Evolutionary conservation across 2,329 filamentous ascomycete species (phyloP).

Genomic region (Venturia nashicola): DNA sequence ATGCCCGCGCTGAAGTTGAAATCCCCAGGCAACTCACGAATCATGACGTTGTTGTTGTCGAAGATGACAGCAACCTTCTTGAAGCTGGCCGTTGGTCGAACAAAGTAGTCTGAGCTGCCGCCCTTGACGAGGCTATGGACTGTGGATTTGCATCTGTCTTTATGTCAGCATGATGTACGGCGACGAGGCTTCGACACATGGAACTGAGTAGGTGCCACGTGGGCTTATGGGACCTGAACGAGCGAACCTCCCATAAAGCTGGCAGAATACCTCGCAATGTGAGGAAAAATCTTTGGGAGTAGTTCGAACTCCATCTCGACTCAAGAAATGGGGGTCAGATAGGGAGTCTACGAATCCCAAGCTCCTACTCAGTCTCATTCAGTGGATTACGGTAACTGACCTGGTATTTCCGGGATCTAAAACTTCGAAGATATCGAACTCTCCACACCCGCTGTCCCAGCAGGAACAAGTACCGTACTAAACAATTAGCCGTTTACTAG

Average conservation of each 20-base stretch:
- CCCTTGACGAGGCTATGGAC: slow-evolving; percentile 51
- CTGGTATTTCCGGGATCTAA: slow-evolving; percentile 40
- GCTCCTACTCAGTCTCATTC: not conserved
- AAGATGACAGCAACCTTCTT: slow-evolving; percentile 57
- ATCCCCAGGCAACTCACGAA: slow-evolving; percentile 33
- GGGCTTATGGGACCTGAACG: not conserved
- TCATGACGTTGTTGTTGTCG: slow-evolving; percentile 40
- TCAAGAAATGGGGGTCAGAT: not conserved
- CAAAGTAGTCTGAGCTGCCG: slow-evolving; percentile 61
- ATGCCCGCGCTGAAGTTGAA: slow-evolving; percentile 23
- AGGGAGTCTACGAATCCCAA: not conserved
- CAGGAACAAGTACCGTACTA: slow-evolving; percentile 56
- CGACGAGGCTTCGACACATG: not conserved
- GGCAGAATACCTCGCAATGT: not conserved
- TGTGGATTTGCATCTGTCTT: slow-evolving; percentile 56
- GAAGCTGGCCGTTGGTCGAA: slow-evolving; percentile 45
- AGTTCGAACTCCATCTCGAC: not conserved
- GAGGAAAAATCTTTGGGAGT: not conserved
- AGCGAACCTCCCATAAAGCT: not conserved
- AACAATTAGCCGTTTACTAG: no score
- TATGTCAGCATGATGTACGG: slow-evolving; percentile 15
- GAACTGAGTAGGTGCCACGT: not conserved
- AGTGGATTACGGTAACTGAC: not conserved
- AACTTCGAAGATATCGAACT: slow-evolving; percentile 65
- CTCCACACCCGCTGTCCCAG: slow-evolving; percentile 58